Evolutionary conservation across 345 rosid species (phyloP), one percentile per base, ranked within the genome.

Genomic region (Noccaea bulbosa): DNA sequence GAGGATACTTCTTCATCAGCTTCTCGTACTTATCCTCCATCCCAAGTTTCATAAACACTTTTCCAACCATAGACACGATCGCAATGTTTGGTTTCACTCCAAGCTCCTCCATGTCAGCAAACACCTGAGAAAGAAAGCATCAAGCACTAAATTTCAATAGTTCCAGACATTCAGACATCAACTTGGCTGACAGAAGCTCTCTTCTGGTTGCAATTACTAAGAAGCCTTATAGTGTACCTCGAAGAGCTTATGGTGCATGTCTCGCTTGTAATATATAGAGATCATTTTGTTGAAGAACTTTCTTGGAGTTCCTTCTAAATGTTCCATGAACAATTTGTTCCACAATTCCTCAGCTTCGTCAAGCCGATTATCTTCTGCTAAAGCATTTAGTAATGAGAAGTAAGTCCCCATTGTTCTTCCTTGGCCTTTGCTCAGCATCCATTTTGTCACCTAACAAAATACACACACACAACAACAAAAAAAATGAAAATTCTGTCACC

Each of bases 61-160:
- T 78, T 24, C 94, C 98, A 75, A 89, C 73, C 99, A 94, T 88
- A 11, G 75, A 53, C 57, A 91, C 88, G 44, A 82, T 82, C 10
- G 95, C 40, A 61, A 78, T 55, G 64, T 78, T 78, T 6, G 97
- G 99, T 60, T 80, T 80, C 59, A 94, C 81, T 20, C 89, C 89
- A 46, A 89, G 96, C 81, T 94, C 99, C 83, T 91, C 99, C 99
- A 94, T 94, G 74, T 94, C 97, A 49, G 96, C 99, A 81, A 94
- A 94, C 75, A 91, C 77, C 99, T 89, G 52, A 71, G 55, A 10
- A 54, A 68, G 47, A 27, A 16, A 33, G 35, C 6, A 12, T 7
- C 67, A 62, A 40, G 2, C 52, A 8, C 8, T 9, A 7, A 7
- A 40, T 17, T 39, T 39, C 44, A 46, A 35, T 30, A 71, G 38